Base-by-base conservation (phyloP, 176 grass and related monocot genomes). In the Aechmea fasciata region DNA sequence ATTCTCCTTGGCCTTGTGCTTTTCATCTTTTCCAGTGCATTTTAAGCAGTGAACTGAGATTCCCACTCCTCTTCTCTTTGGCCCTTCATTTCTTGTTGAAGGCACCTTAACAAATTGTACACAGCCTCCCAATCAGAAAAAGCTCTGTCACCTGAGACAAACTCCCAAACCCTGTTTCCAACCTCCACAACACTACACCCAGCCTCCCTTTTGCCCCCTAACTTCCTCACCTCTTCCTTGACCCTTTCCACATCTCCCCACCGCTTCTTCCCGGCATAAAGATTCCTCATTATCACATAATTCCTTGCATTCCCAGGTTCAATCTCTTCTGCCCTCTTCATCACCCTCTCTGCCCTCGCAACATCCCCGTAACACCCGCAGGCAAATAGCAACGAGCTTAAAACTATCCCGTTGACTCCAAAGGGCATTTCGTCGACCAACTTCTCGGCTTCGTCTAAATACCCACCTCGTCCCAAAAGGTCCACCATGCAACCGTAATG, bases 401-500 rank as follows among this genome's bases (percentile, higher is more conserved):
- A 11, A 10, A 77, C 20, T 68, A 77, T 62, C 11, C 75, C 75
- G 19, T 77, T 77, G 11, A 66, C 51, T n/a, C 18, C 14, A 6
- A 28, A 61, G 3, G 75, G 75, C 75, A 77, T 77, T 59, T 69
- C 75, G 10, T 61, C 52, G 28, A 77, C 25, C 66, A 77, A 49
- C 52, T 26, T 68, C 66, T 77, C 75, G 10, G 75, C 75, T 59
- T 77, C 75, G 8, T 69, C 75, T 3, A 77, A 52, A 23, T 50
- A 59, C 13, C 74, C 65, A n/a, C 74, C 59, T 50, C 75, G 29
- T 22, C 75, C 75, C n/a, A 77, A 20, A 14, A 77, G 13, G 75
- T 63, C 75, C 53, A 77, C 75, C 75, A 77, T 77, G 66, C 75
- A 77, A 13, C 75, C 75, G 11, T 77, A 77, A 53, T 77, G 75